These are phyloP conservation scores for Micromonas commoda DNA, from an alignment of 139 green algal species.

Conservation along the genomic window DNA sequence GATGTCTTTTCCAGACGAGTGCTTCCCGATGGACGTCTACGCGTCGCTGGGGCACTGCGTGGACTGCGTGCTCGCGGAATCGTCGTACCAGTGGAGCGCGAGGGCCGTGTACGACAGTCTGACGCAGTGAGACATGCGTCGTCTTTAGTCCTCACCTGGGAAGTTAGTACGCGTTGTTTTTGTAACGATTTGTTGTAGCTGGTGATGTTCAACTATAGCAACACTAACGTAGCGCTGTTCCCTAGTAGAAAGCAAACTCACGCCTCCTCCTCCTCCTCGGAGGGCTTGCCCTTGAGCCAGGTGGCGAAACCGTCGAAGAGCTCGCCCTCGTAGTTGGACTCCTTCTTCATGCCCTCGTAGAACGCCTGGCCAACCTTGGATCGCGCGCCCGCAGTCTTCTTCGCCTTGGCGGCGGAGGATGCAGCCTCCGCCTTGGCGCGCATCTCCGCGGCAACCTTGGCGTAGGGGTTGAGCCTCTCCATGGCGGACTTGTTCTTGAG, in stretches of 20 bases:
- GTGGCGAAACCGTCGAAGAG: constrained; percentile 41
- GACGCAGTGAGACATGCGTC: too few species aligned
- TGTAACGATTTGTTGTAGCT: too few species aligned
- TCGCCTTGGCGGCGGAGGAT: constrained; percentile 43
- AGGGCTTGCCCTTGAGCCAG: constrained; percentile 33
- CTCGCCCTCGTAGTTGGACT: constrained; percentile 42
- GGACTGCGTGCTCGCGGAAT: neutral
- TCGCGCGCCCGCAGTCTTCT: constrained; percentile 37
- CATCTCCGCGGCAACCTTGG: constrained; percentile 47
- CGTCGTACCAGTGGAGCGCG: too few species aligned
- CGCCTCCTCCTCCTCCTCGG: constrained; percentile 1
- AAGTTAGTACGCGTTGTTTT: too few species aligned
- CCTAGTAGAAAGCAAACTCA: too few species aligned
- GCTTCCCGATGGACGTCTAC: constrained; percentile 1
- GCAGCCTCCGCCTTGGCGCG: constrained; percentile 52
- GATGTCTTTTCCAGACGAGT: constrained; percentile 7
- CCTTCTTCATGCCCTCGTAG: constrained; percentile 49
- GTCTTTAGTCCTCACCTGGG: too few species aligned
- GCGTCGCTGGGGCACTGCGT: neutral
- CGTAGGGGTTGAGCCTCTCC: constrained; percentile 96
- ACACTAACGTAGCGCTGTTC: too few species aligned
- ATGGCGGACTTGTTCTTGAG: constrained; percentile 92
- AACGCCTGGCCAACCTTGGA: constrained; percentile 49
- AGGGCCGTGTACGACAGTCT: too few species aligned
- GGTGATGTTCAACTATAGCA: too few species aligned